Conservation (phyloP, 192 early-diverging fungal species). For the Umbelopsis sp. region DNA sequence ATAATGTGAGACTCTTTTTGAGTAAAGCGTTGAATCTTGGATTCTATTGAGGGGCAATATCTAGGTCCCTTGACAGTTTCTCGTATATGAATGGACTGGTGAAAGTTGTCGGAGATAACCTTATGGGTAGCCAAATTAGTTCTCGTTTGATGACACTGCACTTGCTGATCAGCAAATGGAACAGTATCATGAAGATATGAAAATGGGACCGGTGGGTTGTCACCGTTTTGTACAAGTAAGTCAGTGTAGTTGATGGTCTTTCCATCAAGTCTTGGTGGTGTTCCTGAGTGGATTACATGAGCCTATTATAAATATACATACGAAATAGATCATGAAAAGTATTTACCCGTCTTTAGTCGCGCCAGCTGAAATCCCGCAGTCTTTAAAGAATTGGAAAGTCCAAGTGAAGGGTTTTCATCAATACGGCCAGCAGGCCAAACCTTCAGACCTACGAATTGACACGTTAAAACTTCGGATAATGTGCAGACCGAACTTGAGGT, state of each 20-base stretch:
- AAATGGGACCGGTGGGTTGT: slow-evolving; percentile 72
- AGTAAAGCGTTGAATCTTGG: slow-evolving; percentile 76
- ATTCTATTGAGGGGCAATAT: slow-evolving; percentile 84
- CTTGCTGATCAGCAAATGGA: slow-evolving; percentile 63
- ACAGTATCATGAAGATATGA: slow-evolving; percentile 76
- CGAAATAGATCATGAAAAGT: background rate
- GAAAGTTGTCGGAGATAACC: slow-evolving; percentile 71
- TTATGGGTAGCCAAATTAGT: slow-evolving; percentile 70
- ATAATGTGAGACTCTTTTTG: slow-evolving; percentile 68
- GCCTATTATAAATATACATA: background rate
- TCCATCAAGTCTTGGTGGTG: slow-evolving; percentile 77
- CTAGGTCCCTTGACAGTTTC: slow-evolving; percentile 84
- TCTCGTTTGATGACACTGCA: slow-evolving; percentile 76
- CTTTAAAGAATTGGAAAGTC: slow-evolving; percentile 73
- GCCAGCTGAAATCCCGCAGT: slow-evolving; percentile 76
- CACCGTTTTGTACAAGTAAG: slow-evolving; percentile 67
- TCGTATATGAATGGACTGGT: slow-evolving; percentile 79
- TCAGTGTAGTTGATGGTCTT: slow-evolving; percentile 74
- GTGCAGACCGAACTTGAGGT: background rate
- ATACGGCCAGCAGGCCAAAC: slow-evolving; percentile 75
- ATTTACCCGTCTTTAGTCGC: slow-evolving; percentile 73
- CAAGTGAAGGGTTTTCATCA: slow-evolving; percentile 72
- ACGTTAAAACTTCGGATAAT: background rate
- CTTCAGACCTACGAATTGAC: slow-evolving; percentile 43
- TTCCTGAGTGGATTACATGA: slow-evolving; percentile 47